Evolutionary conservation across 1,139 yeast species (phyloP), one percentile per base, ranked within the genome.

Genomic region (Taphrina flavorubra): DNA sequence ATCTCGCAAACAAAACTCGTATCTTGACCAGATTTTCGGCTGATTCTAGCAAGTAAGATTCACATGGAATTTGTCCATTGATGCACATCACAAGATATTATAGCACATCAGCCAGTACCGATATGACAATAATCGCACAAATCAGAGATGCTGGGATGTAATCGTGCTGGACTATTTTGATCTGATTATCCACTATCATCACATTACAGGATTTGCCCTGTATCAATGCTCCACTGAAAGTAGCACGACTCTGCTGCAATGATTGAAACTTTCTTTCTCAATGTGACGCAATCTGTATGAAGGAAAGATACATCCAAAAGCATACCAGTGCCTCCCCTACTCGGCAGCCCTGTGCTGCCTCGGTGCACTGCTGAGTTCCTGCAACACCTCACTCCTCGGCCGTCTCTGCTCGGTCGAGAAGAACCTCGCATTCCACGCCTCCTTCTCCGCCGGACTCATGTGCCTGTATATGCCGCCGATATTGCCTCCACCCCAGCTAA

Each of bases 401-500:
- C 70, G 40, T 57, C 72, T 59, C 55, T 51, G 51, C 70, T 70
- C 62, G 37, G 68, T 55, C 36, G 66, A 25, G 44, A 65, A 64
- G 68, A 58, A 58, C 53, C 53, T 51, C 36, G 56, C 49, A 20
- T 51, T 39, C 56, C 65, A 60, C 34, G 34, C 64, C 44, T 20
- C 66, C 16, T 47, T 31, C 53, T 68, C 64, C 42, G 56, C 56
- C 2, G 60, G 65, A 44, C 44, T 49, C 60, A 60, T 59, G 20
- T 68, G 66, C 34, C 46, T 34, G 44, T 59, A 65, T 57, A 68
- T 36, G 5, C 69, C 70, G 14, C 64, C 69, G 49, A 62, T 47
- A 31, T 57, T 39, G 8, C 68, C 68, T 46, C 71, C 71, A 25
- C 68, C 59, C 71, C 71, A 70, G 57, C 67, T 60, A 70, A 77